Base-by-base conservation (phyloP, 208 protist genomes). In the Acanthamoeba healyi region DNA sequence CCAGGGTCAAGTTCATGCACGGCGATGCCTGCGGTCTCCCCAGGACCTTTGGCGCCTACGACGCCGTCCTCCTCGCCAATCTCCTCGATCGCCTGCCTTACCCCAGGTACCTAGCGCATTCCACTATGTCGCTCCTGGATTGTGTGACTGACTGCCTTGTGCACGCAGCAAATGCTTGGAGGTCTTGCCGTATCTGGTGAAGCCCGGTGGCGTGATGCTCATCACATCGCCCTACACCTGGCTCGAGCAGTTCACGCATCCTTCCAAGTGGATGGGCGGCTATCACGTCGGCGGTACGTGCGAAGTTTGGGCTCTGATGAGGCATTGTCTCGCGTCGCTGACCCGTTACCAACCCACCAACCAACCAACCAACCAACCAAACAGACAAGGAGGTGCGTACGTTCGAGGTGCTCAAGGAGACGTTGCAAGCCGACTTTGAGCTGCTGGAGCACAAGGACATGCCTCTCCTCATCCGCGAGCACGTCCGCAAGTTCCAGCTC, bases 391-490 rank as follows among this genome's bases (percentile, higher is more conserved):
- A 61, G 32, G 79, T 61, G 46, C 79, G 46, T 32, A 40, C 51
- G 15, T 88, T 92, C 67, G 61, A 91, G 1, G 65, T n/a, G 1
- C 44, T 94, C 6, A n/a, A 63, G 40, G 84, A 88, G 40, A 29
- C n/a, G 42, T 74, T 88, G 24, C 51, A 49, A 7, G n/a, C 34
- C 14, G 24, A 63, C 24, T 94, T 95, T n/a, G 94, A 95, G 74
- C 72, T 95, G 51, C 22, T 94, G 19, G 22, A 42, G 34, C 34
- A 32, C 9, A 67, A 79, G 82, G 51, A 95, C 34, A 94, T 95
- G 72, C 94, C 95, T 0, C 87, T 96, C n/a, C 84, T 96, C 61
- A 92, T 96, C 72, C 94, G 95, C 40, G 95, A 96, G 81, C 95
- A 96, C 72, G 56, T 36, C 6, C 95, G 95, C 89, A 96, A 96